Evolutionary conservation across 345 rosid genomes (phyloP).

Genomic region (Aegle marmelos): DNA sequence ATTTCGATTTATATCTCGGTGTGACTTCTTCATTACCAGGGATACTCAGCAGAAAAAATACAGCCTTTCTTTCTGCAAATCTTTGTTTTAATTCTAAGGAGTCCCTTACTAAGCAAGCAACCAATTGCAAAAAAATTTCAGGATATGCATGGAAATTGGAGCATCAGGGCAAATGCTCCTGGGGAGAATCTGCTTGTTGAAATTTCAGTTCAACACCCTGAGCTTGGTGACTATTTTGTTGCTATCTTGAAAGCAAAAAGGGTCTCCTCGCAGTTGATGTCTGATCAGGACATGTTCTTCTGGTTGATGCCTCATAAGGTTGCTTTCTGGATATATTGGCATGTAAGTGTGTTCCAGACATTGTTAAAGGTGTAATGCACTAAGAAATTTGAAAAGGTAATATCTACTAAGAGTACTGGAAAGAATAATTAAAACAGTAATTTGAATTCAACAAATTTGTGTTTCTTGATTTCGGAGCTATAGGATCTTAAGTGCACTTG

Average conservation of each 20-base stretch:
- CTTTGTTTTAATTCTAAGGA: background rate
- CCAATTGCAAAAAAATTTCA: conserved; percentile 23
- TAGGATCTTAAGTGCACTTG: background rate
- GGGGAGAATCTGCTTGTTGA: conserved; percentile 54
- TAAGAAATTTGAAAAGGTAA: background rate
- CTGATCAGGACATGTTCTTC: conserved; percentile 64
- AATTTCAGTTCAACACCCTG: conserved; percentile 76
- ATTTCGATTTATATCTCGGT: background rate
- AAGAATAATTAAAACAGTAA: background rate
- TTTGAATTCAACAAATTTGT: background rate
- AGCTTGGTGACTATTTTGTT: conserved; percentile 69
- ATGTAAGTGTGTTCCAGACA: conserved; percentile 49
- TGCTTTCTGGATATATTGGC: conserved; percentile 95
- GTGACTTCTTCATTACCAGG: background rate
- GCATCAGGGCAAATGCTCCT: conserved; percentile 63
- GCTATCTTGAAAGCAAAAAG: conserved; percentile 67
- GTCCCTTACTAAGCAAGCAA: background rate
- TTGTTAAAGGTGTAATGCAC: background rate
- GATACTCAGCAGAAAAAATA: background rate
- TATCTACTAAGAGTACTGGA: background rate
- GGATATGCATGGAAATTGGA: conserved; percentile 94
- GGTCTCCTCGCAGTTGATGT: conserved; percentile 26
- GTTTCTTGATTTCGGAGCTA: background rate
- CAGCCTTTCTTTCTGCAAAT: background rate
- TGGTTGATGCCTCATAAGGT: conserved; percentile 99